phyloP scores from a whole-genome alignment of 2,329 filamentous ascomycete genomes.

The Fusarium nygamai region DNA sequence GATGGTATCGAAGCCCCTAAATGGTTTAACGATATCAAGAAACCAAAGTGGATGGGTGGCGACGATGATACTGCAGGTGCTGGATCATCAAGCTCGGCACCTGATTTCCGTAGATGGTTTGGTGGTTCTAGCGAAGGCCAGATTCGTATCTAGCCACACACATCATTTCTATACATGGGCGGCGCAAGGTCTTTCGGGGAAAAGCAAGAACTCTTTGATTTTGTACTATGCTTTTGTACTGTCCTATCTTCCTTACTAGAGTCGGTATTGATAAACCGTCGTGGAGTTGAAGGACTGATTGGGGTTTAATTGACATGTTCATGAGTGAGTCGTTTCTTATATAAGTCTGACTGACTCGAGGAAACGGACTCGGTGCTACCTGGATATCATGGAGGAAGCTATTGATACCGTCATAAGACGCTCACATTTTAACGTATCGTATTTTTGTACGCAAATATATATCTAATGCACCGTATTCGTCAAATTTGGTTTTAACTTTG shows the following conservation, averaged over 20 bases:
- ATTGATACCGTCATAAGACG: slow-evolving; percentile 1
- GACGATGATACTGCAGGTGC: slow-evolving; percentile 52
- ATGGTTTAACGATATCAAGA: slow-evolving; percentile 82
- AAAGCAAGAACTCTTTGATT: slow-evolving; percentile 18
- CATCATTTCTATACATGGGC: background rate
- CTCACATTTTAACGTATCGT: slow-evolving; percentile 14
- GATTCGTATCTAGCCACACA: slow-evolving; percentile 40
- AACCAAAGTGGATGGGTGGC: slow-evolving; percentile 83
- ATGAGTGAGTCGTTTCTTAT: background rate
- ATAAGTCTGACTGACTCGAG: background rate
- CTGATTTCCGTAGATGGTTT: slow-evolving; percentile 68
- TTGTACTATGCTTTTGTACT: slow-evolving; percentile 22
- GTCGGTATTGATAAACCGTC: slow-evolving; percentile 7
- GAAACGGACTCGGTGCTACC: background rate
- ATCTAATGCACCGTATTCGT: slow-evolving; percentile 9
- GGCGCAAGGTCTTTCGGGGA: slow-evolving; percentile 17
- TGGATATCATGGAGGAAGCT: background rate
- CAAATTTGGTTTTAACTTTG: slow-evolving; percentile 7
- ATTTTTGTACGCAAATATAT: slow-evolving; percentile 10
- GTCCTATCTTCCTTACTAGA: slow-evolving; percentile 8
- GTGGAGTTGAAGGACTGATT: slow-evolving; percentile 34
- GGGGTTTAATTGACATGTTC: slow-evolving; percentile 5
- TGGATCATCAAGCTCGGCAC: slow-evolving; percentile 38
- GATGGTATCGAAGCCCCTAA: slow-evolving; percentile 83
- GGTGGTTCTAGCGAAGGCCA: slow-evolving; percentile 52